A percentile compares a stretch with the other conserved stretches of the same genome.
phyloP scores from a whole-genome alignment of 495 filamentous ascomycete species.

The Aspergillus leporis region DNA sequence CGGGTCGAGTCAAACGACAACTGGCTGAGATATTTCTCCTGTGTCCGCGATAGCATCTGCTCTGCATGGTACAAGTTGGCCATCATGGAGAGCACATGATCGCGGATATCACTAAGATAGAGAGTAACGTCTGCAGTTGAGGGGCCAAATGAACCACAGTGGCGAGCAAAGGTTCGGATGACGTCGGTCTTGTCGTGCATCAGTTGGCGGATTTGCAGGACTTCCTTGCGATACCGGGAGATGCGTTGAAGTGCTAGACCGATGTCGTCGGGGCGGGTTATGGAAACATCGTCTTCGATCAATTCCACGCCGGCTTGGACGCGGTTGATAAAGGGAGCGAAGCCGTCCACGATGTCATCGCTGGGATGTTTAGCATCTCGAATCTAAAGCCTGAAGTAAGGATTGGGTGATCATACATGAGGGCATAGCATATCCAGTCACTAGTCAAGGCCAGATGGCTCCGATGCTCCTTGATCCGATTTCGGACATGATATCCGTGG shows the following conservation, averaged over 20 bases:
- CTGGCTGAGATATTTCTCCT: conserved; percentile 87
- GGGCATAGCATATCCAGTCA: conserved; percentile 96
- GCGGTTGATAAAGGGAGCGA: conserved; percentile 75
- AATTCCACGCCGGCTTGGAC: conserved; percentile 78
- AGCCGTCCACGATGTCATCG: conserved; percentile 92
- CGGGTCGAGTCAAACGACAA: conserved; percentile 79
- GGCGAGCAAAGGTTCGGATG: conserved; percentile 87
- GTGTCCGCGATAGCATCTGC: conserved; percentile 85
- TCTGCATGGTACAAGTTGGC: conserved; percentile 85
- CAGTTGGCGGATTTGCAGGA: conserved; percentile 81
- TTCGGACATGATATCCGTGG: conserved; percentile 78
- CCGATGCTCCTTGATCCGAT: conserved; percentile 79
- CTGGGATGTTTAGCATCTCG: conserved; percentile 34
- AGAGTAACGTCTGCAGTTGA: conserved; percentile 84
- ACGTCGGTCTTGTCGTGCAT: conserved; percentile 93
- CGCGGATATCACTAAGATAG: conserved; percentile 90
- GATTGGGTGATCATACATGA: conserved; percentile 64
- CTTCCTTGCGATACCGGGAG: conserved; percentile 82
- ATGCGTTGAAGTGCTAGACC: conserved; percentile 76
- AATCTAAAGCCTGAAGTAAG: conserved; percentile 7
- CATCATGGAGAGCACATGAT: conserved; percentile 96
- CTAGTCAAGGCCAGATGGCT: conserved; percentile 83
- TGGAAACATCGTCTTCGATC: conserved; percentile 86
- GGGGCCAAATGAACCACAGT: conserved; percentile 84
- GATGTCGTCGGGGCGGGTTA: conserved; percentile 79